Conservation (phyloP, 1,139 yeast genomes). For the Yamadazyma epiphylla region DNA sequence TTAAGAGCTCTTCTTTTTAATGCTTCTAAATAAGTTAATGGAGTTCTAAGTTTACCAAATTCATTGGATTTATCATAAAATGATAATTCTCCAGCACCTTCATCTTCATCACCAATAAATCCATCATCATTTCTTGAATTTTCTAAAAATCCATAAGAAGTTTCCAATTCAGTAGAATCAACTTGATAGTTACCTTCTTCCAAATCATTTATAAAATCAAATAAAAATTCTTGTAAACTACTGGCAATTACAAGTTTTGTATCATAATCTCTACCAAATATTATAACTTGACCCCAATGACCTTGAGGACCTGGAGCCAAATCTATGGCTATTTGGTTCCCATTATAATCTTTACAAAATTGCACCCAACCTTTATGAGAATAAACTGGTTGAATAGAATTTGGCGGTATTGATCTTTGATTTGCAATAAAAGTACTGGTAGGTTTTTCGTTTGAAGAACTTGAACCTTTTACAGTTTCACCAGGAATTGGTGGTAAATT, state of each 20-base stretch:
- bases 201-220: slow-evolving; percentile 44
- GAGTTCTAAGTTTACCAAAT: slow-evolving; percentile 31
- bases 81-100: slow-evolving; percentile 39
- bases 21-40: slow-evolving; percentile 48
- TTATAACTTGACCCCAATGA: slow-evolving; percentile 57
- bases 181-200: slow-evolving; percentile 52
- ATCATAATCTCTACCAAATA: slow-evolving; percentile 64
- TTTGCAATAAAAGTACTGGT: slow-evolving; percentile 38
- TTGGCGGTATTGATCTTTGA: slow-evolving; percentile 57
- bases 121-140: slow-evolving; percentile 42
- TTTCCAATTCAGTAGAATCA: slow-evolving; percentile 39
- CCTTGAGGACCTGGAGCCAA: slow-evolving; percentile 62
- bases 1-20: slow-evolving; percentile 48
- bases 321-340: slow-evolving; percentile 62
- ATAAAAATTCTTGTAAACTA: slow-evolving; percentile 54
- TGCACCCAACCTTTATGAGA: slow-evolving; percentile 63
- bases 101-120: slow-evolving; percentile 48
- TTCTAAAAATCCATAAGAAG: slow-evolving; percentile 28
- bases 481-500: slow-evolving; percentile 3
- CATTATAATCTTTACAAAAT: slow-evolving; percentile 52
- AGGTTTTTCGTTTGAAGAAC: slow-evolving; percentile 1
- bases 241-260: slow-evolving; percentile 56
- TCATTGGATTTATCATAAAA: slow-evolving; percentile 33
- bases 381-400: slow-evolving; percentile 51
- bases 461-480: slow-evolving; percentile 7